phyloP scores from a whole-genome alignment of 371 early-diverging fungal species.

The Circinella umbellata region DNA sequence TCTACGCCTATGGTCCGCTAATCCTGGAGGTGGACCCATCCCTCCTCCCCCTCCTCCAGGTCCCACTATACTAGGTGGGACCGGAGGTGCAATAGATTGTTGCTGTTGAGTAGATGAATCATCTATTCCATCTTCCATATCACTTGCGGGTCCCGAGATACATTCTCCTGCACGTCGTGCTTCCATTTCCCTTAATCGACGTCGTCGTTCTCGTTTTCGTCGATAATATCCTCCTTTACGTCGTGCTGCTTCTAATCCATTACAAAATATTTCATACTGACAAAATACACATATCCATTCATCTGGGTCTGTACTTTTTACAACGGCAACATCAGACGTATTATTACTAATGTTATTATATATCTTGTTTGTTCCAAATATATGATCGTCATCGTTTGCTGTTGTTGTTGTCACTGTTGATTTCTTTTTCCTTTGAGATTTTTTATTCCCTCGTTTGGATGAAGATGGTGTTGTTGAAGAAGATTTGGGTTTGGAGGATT shows the following conservation, averaged over 20 bases:
- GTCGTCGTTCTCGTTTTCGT: slow-evolving; percentile 30
- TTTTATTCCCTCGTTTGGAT: slow-evolving; percentile 3
- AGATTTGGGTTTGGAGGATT: not conserved
- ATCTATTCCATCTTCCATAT: slow-evolving; percentile 16
- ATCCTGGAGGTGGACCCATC: not conserved
- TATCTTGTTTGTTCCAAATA: not conserved
- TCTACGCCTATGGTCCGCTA: slow-evolving; percentile 3
- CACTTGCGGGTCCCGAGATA: slow-evolving; percentile 13
- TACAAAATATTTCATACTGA: slow-evolving; percentile 43
- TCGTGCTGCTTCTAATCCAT: slow-evolving; percentile 33
- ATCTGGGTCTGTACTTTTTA: slow-evolving; percentile 36
- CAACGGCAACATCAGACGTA: slow-evolving; percentile 16
- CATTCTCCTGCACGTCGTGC: slow-evolving; percentile 24
- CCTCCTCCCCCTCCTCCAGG: not conserved
- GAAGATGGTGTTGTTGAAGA: not conserved
- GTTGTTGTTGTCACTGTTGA: not conserved
- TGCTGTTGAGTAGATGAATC: not conserved
- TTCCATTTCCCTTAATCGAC: slow-evolving; percentile 33
- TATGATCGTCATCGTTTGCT: not conserved
- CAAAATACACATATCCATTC: slow-evolving; percentile 56
- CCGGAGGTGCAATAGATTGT: not conserved
- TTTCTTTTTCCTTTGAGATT: slow-evolving; percentile 1
- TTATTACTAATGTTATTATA: not conserved
- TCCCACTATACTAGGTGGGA: not conserved
- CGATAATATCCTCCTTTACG: slow-evolving; percentile 42